A percentile compares a stretch with the other conserved stretches of the same genome.
phyloP scores from a whole-genome alignment of 371 early-diverging fungal genomes.

The Umbelopsis sp. region DNA sequence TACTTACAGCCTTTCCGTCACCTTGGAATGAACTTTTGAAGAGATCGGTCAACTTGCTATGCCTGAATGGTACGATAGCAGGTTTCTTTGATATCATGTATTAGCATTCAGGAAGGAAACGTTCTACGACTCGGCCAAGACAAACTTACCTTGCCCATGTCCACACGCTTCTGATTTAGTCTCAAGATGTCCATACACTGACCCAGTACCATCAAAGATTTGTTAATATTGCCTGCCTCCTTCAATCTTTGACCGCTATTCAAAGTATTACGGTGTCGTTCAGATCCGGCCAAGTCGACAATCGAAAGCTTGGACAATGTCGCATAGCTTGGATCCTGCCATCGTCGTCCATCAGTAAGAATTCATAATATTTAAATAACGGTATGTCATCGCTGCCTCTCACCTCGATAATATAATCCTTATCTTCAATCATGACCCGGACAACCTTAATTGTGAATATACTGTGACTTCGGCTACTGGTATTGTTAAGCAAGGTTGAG shows the following conservation, averaged over 20 bases:
- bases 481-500: conserved; percentile 64
- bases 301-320: conserved; percentile 71
- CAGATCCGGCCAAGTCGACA: conserved; percentile 98
- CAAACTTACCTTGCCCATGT: conserved; percentile 41
- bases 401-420: conserved; percentile 55
- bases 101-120: background rate
- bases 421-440: conserved; percentile 56
- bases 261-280: conserved; percentile 82
- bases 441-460: conserved; percentile 73
- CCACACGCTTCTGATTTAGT: conserved; percentile 54
- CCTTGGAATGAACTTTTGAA: conserved; percentile 73
- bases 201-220: conserved; percentile 92
- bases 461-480: conserved; percentile 73
- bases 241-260: conserved; percentile 84
- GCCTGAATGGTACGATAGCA: conserved; percentile 69
- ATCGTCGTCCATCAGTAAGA: background rate
- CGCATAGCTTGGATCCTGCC: conserved; percentile 49
- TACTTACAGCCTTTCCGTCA: conserved; percentile 62
- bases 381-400: conserved; percentile 14
- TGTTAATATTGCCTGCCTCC: conserved; percentile 95
- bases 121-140: background rate
- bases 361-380: conserved; percentile 3
- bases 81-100: conserved; percentile 29
- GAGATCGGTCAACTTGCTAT: conserved; percentile 72
- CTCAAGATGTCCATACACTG: conserved; percentile 79